phyloP scores from a whole-genome alignment of 805 yeast genomes.

The Candida anglica region DNA sequence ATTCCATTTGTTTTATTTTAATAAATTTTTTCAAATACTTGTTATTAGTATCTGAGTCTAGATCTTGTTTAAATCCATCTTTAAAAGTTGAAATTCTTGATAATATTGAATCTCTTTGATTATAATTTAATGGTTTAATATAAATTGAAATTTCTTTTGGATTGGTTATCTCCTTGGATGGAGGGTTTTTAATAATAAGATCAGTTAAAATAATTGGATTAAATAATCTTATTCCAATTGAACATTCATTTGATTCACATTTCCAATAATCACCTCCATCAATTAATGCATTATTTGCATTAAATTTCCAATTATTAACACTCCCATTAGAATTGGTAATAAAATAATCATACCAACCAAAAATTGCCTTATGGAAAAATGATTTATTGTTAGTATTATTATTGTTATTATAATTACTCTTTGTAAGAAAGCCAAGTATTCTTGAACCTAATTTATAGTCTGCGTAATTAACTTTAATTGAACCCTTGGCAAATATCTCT shows the following conservation, averaged over 20 bases:
- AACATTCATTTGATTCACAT: slow-evolving; percentile 24
- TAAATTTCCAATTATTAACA: slow-evolving; percentile 22
- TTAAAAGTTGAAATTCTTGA: slow-evolving; percentile 10
- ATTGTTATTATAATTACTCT: slow-evolving; percentile 8
- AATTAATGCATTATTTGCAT: slow-evolving; percentile 35
- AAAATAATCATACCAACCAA: slow-evolving; percentile 40
- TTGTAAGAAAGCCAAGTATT: slow-evolving; percentile 37
- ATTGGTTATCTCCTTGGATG: slow-evolving; percentile 4
- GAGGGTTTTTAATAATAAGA: slow-evolving; percentile 19
- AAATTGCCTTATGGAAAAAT: slow-evolving; percentile 20
- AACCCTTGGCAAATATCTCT: slow-evolving; percentile 28
- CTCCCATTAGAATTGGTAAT: slow-evolving; percentile 13
- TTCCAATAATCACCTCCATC: slow-evolving; percentile 34
- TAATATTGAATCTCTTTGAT: slow-evolving; percentile 13
- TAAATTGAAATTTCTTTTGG: slow-evolving; percentile 22
- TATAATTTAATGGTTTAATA: slow-evolving; percentile 22
- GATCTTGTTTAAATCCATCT: background rate
- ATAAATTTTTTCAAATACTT: slow-evolving; percentile 27
- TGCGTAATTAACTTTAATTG: slow-evolving; percentile 36
- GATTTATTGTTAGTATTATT: slow-evolving; percentile 14
- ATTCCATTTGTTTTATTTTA: slow-evolving; percentile 22
- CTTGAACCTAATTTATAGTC: slow-evolving; percentile 35
- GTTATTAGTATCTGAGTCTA: slow-evolving; percentile 9
- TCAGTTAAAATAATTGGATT: slow-evolving; percentile 32
- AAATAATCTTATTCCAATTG: slow-evolving; percentile 33